Evolutionary conservation across 257 asterid genomes (phyloP), one percentile per base, ranked within the genome.

Genomic region (Eustoma russellianum): DNA sequence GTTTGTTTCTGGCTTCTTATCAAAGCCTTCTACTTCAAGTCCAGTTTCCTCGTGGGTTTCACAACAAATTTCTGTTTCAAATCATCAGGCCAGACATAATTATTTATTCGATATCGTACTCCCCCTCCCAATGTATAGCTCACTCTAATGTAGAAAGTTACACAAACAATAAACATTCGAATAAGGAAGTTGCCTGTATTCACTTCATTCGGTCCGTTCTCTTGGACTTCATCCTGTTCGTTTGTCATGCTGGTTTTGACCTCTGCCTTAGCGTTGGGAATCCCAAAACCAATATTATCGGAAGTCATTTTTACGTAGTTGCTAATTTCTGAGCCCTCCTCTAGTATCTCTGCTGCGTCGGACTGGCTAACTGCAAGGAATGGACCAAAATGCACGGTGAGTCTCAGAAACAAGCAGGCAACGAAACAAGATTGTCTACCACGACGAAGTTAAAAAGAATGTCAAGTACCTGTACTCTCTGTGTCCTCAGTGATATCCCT

Each of bases 381-480:
- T 13, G 19, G 30, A 54, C 17, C 8, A 19, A 7, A 17, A 18
- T 50, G 24, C 15, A 13, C 0, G 12, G 12, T 24, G 17, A 45
- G 15, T 30, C 9, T 14, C 17, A 38, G 6, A 18, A 18, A 14
- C 30, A 50, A 33, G 6, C n/a, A 10, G 45, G 14, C 4, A 56
- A n/a, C 8, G 18, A 33, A 1, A 11, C 46, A 40, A 53, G 41
- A 18, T 18, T 13, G 13, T 38, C 43, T 7, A 11, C 12, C 49
- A 19, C n/a, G 15, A 38, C 1, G n/a, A 56, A 56, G 33, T 8
- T 40, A 13, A 9, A 28, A 0, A 46, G 3, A 45, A 45, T 13
- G 59, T 17, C 61, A 11, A 44, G n/a, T 80, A 79, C 90, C 88
- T 13, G 72, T 53, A 33, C 57, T 59, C 17, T 47, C 73, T 13